These are phyloP conservation scores for Centrapalus pauciflorus DNA, from an alignment of 129 eudicot species.

Conservation along the genomic window DNA sequence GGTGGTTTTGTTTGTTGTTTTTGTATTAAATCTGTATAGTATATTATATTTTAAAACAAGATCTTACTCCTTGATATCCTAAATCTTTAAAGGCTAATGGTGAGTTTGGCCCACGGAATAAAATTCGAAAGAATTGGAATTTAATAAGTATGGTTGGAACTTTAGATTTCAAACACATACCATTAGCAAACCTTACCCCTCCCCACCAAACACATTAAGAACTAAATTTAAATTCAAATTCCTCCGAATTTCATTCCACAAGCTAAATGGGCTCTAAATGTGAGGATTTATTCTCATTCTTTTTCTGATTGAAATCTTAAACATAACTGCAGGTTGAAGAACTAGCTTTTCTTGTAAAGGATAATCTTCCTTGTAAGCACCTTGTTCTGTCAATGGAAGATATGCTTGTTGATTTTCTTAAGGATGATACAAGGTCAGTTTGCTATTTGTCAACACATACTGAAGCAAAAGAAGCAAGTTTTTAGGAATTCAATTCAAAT, in stretches of 20 bases:
- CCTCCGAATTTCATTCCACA: no score
- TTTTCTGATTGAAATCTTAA: background rate
- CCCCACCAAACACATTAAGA: no score
- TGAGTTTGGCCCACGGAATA: no score
- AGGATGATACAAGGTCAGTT: conserved; percentile 56
- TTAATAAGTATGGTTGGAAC: no score
- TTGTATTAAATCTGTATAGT: background rate
- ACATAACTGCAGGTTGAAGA: conserved; percentile 75
- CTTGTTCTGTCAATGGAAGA: conserved; percentile 80
- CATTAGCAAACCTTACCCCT: no score
- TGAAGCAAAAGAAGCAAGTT: background rate
- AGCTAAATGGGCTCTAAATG: no score
- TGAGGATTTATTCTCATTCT: background rate
- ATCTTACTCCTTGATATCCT: background rate
- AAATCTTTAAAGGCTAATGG: no score
- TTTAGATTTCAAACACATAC: no score
- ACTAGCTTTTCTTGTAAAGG: conserved; percentile 83
- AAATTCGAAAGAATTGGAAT: no score
- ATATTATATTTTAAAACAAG: background rate
- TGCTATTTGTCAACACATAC: background rate
- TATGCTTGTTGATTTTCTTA: conserved; percentile 59
- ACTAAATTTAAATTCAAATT: no score
- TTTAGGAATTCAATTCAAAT: background rate
- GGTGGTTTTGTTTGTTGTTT: background rate
- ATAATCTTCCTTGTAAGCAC: conserved; percentile 80